Conservation (phyloP, 441 rosid genomes). For the Pelargonium myrrhifolium region DNA sequence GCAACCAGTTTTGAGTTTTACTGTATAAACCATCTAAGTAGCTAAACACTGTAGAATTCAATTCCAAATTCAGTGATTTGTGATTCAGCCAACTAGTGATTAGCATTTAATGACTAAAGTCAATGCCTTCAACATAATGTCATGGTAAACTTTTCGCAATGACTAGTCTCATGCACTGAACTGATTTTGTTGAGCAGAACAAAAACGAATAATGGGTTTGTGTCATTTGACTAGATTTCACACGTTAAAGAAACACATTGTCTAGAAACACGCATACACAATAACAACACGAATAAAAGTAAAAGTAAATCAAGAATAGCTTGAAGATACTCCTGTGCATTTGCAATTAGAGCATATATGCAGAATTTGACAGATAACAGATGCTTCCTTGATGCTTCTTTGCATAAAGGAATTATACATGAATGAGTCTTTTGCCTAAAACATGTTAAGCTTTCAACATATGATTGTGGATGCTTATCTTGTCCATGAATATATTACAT, state of each 20-base stretch:
- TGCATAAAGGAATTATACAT: slow-evolving; percentile 8
- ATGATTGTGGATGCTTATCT: slow-evolving; percentile 27
- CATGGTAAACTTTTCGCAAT: background rate
- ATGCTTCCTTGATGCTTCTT: too few relatives aligned
- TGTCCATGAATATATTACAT: slow-evolving; percentile 16
- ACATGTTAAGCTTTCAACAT: slow-evolving; percentile 17
- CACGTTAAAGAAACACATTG: background rate
- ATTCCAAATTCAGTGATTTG: slow-evolving; percentile 16
- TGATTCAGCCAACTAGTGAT: slow-evolving; percentile 18
- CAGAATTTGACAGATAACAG: slow-evolving; percentile 3
- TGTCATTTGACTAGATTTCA: background rate
- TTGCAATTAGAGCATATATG: background rate
- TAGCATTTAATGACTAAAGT: background rate
- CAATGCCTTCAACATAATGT: background rate
- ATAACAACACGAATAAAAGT: background rate
- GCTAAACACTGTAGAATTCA: slow-evolving; percentile 7
- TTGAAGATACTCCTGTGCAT: background rate
- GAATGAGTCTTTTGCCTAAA: slow-evolving; percentile 1
- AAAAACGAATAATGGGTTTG: background rate
- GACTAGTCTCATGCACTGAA: too few relatives aligned
- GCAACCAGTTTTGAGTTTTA: slow-evolving; percentile 11
- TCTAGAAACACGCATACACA: background rate
- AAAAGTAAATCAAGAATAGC: background rate
- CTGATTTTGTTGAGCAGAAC: background rate
- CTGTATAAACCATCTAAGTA: too few relatives aligned